Conservation (phyloP, 2,329 filamentous ascomycete species). For the Ceratocystis ficicola region DNA sequence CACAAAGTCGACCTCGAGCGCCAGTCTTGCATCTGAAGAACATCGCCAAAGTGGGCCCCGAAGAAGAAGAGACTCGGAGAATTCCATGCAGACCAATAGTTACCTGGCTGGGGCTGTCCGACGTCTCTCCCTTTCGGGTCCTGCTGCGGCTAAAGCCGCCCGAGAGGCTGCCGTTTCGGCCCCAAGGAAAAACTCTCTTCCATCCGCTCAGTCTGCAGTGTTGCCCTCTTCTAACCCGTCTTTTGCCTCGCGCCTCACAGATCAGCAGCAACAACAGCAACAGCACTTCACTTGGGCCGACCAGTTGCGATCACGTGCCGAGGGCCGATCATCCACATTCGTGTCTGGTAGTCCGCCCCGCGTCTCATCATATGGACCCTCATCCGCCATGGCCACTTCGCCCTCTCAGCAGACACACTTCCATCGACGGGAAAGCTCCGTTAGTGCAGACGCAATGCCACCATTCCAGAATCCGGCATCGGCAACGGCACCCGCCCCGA, state of each 20-base stretch:
- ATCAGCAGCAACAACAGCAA: constrained; percentile 50
- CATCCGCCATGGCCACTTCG: background rate
- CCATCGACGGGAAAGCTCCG: constrained; percentile 47
- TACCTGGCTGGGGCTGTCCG: constrained; percentile 20
- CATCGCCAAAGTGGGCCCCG: background rate
- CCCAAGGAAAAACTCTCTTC: background rate
- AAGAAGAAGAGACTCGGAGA: background rate
- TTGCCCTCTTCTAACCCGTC: constrained; percentile 10
- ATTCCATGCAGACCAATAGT: constrained; percentile 4
- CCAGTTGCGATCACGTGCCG: constrained; percentile 81
- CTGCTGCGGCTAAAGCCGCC: constrained; percentile 15
- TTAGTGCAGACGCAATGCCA: constrained; percentile 31
- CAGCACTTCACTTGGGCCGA: constrained; percentile 91
- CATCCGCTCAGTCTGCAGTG: background rate
- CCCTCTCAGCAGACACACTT: background rate
- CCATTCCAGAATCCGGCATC: constrained; percentile 26
- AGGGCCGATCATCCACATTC: constrained; percentile 18
- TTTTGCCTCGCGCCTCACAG: constrained; percentile 12
- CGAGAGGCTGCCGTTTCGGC: background rate
- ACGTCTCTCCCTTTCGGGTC: constrained; percentile 17
- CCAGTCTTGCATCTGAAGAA: background rate
- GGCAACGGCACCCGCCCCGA: constrained; percentile 24
- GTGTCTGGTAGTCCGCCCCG: constrained; percentile 19
- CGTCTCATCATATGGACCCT: constrained; percentile 4
- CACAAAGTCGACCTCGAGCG: constrained; percentile 18